A percentile compares a stretch with the other conserved stretches of the same genome.
Conservation (phyloP, 305 asterid genomes). For the Plantago rigida region DNA sequence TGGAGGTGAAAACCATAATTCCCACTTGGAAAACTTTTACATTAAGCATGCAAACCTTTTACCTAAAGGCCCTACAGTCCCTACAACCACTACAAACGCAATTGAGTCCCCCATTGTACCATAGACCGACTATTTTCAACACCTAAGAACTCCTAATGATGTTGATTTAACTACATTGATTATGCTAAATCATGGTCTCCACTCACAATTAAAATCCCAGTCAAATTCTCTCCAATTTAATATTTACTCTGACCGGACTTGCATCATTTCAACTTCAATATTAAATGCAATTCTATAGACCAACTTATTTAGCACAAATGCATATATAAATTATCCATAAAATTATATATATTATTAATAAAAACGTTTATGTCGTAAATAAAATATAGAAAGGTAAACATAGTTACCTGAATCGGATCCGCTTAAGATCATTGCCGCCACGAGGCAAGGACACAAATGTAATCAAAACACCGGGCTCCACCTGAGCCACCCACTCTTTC, state of each 20-base stretch:
- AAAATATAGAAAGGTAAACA: no score
- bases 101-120: slow-evolving; percentile 24
- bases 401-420: slow-evolving; percentile 75
- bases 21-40: slow-evolving; percentile 21
- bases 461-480: slow-evolving; percentile 90
- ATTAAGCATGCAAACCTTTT: slow-evolving; percentile 34
- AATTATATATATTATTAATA: no score
- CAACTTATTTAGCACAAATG: no score
- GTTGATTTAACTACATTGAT: slow-evolving; percentile 29
- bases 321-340: not conserved
- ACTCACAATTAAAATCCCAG: slow-evolving; percentile 15
- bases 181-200: slow-evolving; percentile 37
- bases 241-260: not conserved
- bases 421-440: slow-evolving; percentile 93
- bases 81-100: slow-evolving; percentile 28
- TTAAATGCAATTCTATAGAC: no score
- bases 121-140: slow-evolving; percentile 23
- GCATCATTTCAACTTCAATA: not conserved
- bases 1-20: slow-evolving; percentile 3
- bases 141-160: slow-evolving; percentile 28
- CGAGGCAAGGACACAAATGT: slow-evolving; percentile 83
- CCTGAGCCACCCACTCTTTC: slow-evolving; percentile 98
- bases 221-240: no score
- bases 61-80: slow-evolving; percentile 31
- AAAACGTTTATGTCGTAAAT: no score